These are phyloP conservation scores for Naganishia kalamii DNA, from an alignment of 768 basidiomycete genomes.

Conservation along the genomic window DNA sequence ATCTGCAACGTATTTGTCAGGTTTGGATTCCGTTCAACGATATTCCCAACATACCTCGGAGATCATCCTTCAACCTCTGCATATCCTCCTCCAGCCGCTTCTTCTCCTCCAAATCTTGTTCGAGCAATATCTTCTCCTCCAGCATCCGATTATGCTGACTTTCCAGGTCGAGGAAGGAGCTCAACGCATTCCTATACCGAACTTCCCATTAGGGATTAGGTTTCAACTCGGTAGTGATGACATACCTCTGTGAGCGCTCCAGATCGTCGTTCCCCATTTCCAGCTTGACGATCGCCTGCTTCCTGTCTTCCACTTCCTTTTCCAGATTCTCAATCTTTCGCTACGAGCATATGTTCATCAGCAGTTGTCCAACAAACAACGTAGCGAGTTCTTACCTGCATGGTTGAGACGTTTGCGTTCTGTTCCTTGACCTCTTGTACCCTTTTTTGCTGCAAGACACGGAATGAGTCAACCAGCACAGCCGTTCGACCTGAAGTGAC, in stretches of 20 bases:
- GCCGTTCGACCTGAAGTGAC: background rate
- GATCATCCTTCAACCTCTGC: conserved; percentile 72
- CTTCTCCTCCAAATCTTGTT: conserved; percentile 89
- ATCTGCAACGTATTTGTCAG: background rate
- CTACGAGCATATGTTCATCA: conserved; percentile 52
- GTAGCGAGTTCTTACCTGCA: conserved; percentile 1
- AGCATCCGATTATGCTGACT: conserved; percentile 79
- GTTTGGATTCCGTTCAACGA: background rate
- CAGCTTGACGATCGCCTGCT: conserved; percentile 40
- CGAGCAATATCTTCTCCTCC: conserved; percentile 94
- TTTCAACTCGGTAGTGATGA: background rate
- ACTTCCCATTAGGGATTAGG: conserved; percentile 44
- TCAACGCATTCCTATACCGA: conserved; percentile 47
- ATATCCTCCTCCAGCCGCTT: conserved; percentile 81
- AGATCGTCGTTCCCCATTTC: conserved; percentile 66
- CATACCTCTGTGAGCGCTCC: conserved; percentile 76
- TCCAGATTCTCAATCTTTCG: conserved; percentile 81
- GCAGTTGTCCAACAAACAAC: background rate
- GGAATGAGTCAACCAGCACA: background rate
- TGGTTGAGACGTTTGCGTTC: background rate
- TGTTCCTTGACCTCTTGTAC: background rate
- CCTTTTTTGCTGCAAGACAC: background rate
- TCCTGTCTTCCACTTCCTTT: conserved; percentile 43
- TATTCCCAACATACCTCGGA: conserved; percentile 1
- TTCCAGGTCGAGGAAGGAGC: conserved; percentile 56